Evolutionary conservation across 176 grass and related monocot genomes (phyloP).

Genomic region (Aegilops speltoides): DNA sequence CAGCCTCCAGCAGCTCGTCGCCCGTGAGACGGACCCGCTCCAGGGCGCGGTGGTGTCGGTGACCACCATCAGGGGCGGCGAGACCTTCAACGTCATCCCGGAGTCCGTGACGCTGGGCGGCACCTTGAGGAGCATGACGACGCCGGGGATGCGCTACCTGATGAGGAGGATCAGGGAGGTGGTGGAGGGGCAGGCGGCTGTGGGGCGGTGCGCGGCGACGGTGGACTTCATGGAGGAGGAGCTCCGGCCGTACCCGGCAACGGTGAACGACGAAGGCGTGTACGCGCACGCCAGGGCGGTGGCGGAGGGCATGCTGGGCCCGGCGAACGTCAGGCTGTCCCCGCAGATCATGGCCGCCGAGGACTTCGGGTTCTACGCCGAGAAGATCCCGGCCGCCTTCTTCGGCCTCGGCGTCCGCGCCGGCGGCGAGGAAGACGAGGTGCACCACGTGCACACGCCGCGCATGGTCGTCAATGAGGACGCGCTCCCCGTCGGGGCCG

Average conservation of each 20-base stretch:
- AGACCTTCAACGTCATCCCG: not conserved
- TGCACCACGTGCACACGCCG: not conserved
- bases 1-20: not conserved
- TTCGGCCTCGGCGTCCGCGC: not conserved
- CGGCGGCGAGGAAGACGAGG: not conserved
- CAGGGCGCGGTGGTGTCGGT: not conserved
- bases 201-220: not conserved
- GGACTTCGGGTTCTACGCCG: not conserved
- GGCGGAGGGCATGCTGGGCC: not conserved
- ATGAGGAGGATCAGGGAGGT: slow-evolving; percentile 6
- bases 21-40: not conserved
- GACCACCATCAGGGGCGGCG: not conserved
- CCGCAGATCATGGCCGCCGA: slow-evolving; percentile 2
- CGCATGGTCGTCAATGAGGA: not conserved
- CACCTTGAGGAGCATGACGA: not conserved
- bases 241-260: not conserved
- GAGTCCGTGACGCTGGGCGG: not conserved
- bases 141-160: not conserved
- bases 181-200: not conserved
- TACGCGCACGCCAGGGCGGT: not conserved
- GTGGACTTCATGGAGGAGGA: slow-evolving; percentile 6
- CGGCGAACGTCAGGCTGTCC: not conserved
- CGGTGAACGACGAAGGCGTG: not conserved
- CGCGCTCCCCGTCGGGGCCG: not conserved
- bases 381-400: not conserved